Evolutionary conservation across 352 stramenopile genomes (phyloP), one percentile per base, ranked within the genome.

Genomic region (Thraustochytrium aureum): DNA sequence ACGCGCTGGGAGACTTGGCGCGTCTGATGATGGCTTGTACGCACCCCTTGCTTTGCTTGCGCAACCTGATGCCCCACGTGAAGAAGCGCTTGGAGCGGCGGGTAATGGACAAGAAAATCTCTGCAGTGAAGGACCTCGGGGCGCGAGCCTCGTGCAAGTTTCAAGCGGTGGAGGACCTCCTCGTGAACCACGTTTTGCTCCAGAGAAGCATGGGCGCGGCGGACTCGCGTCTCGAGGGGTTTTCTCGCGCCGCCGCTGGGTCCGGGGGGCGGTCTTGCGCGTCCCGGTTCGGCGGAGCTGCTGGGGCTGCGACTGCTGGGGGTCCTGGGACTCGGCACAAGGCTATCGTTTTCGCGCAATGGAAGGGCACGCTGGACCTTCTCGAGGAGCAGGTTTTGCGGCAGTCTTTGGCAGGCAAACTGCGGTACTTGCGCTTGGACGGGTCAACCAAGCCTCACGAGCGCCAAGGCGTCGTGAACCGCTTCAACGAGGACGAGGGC

Each of bases 311-410:
- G n/a, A n/a, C n/a, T n/a, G n/a, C n/a, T n/a, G n/a, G n/a, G n/a
- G n/a, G n/a, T n/a, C 6, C 61, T 22, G 30, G 14, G 6, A 22
- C 33, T 17, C 30, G 26, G n/a, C 89, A 88, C 4, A 96, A 96
- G n/a, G 97, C 91, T 73, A 84, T 99, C 1, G 92, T 99, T 52
- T 99, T 99, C 88, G 92, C 91, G 20, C 94, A 99, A 59, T 89
- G 97, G 54, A 91, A 89, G 47, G 87, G 92, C 60, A 97, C 92
- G n/a, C 84, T 99, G 6, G 93, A 99, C 76, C 81, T 96, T 43
- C 89, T 98, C 0, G 91, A 98, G 85, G 82, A 90, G 67, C 91
- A 95, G 87, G 75, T 99, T 22, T 33, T 84, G 4, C 35, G 61
- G 47, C 12, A 26, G 33, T 30, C 32, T 6, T 33, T 79, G 7